Evolutionary conservation across 352 stramenopile species (phyloP), one percentile per base, ranked within the genome.

Genomic region (Globisporangium paroecandrum): DNA sequence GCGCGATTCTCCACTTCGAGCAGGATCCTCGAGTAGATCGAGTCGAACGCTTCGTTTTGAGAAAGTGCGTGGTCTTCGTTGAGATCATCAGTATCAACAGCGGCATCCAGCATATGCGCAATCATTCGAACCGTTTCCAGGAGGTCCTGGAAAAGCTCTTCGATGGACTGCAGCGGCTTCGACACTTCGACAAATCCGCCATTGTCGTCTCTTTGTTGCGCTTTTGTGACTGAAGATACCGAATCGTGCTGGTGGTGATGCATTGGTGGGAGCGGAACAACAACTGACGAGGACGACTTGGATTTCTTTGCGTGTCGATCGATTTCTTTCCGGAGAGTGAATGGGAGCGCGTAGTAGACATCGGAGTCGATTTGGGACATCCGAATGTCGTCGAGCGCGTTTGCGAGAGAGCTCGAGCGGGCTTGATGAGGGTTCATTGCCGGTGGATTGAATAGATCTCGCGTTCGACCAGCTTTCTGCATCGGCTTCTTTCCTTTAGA

Each of bases 301-400:
- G 72, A 68, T 27, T 79, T 85, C 73, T 90, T 93, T 0, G 87
- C 71, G 62, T 89, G 74, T 27, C 74, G 72, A 62, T 90, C 77
- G 41, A 95, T 87, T 47, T 95, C 88, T 67, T 78, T 80, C 15
- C 81, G 86, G 58, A 95, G 83, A 0, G 66, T 36, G 9, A 90
- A 77, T 4, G 88, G 88, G 5, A 95, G 71, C 20, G 83, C 79
- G 41, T 91, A 62, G 54, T 93, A 93, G 7, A 95, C 84, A 49
- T 91, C 79, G 4, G 77, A 76, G 58, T 95, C 88, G 3, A 95
- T 79, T 77, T 94, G 88, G 4, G 88, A 95, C 65, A 93, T 76
- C 12, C 70, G 76, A 59, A 93, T 85, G 41, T 92, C 83, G 62
- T 94, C 76, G 4, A 94, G 68, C 2, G 79, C 71, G 25, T 82